Evolutionary conservation across 2,329 filamentous ascomycete species (phyloP), one percentile per base, ranked within the genome.

Genomic region (Colletotrichum godetiae): DNA sequence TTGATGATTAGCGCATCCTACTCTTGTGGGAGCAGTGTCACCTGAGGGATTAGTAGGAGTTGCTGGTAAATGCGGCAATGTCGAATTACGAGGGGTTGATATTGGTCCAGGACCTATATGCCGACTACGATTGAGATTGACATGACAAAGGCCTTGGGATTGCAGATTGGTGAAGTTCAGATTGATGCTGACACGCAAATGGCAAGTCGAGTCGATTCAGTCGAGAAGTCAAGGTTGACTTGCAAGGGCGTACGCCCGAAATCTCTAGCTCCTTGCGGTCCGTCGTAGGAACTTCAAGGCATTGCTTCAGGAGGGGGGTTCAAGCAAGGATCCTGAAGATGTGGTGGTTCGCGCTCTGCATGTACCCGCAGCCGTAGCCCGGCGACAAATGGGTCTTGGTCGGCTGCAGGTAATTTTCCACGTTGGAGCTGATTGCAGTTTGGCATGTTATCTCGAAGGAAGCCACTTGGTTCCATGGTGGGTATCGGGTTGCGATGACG

Each of bases 1-100:
- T 55, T 59, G 70, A 27, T 27, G 27, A 55, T 65, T 73, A 73
- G 70, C 61, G 70, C 60, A 70, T 73, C 42, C 66, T 69, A 35
- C 60, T 31, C 22, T 56, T 29, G 24, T n/a, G 33, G 67, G 31
- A 59, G 65, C 59, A 68, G 67, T 46, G 60, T 73, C 70, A 70
- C 60, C 67, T 73, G 67, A 70, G 66, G 60, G 60, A 65, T 70
- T 65, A 61, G 70, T 46, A 70, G 53, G 42, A 6, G 37, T 42
- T 55, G 29, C 33, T 65, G 67, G 66, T 64, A 57, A 56, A n/a
- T 60, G 70, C 66, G 66, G 70, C 33, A 65, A 60, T 42, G 19
- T 19, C 27, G 24, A 64, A 46, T 11, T 29, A 52, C 33, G 70
- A 60, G 59, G 70, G 55, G 33, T 24, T 42, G 59, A 31, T 63